Evolutionary conservation across 2,329 filamentous ascomycete genomes (phyloP).

Genomic region (Xylaria sp.): DNA sequence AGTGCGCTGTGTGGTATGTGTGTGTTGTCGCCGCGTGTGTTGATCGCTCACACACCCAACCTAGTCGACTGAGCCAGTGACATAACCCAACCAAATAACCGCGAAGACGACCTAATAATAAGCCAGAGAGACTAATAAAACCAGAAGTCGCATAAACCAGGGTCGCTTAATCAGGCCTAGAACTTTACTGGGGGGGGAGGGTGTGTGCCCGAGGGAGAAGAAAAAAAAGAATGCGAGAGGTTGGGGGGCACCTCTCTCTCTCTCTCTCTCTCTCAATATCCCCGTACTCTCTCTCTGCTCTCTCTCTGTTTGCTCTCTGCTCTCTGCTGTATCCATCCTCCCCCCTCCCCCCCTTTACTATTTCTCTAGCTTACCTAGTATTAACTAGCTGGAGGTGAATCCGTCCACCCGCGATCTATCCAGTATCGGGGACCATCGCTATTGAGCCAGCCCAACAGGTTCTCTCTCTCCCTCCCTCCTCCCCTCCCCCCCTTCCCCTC

Average conservation of each 20-base stretch:
- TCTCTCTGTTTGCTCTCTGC: neutral
- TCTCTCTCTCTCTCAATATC: too few species aligned
- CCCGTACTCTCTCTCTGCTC: too few species aligned
- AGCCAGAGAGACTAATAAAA: slow-evolving; percentile 21
- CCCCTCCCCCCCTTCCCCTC: neutral
- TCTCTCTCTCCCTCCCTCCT: neutral
- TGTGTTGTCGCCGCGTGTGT: slow-evolving; percentile 8
- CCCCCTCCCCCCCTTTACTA: neutral
- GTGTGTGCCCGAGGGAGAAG: neutral
- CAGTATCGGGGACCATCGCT: too few species aligned
- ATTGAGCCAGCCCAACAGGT: too few species aligned
- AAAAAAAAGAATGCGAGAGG: slow-evolving; percentile 1
- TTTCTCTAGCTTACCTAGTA: too few species aligned
- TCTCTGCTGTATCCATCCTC: too few species aligned
- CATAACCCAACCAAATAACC: slow-evolving; percentile 20
- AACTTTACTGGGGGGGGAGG: slow-evolving; percentile 14
- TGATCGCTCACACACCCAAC: neutral
- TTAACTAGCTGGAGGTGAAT: too few species aligned
- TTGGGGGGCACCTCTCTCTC: too few species aligned
- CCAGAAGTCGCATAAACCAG: slow-evolving; percentile 22
- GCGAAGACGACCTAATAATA: slow-evolving; percentile 18
- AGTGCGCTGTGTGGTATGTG: neutral
- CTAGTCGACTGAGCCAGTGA: neutral
- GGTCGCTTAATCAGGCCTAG: slow-evolving; percentile 28
- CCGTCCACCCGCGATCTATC: too few species aligned